A percentile compares a stretch with the other conserved stretches of the same genome.
Evolutionary conservation across 768 basidiomycete genomes (phyloP).

Genomic region (Leccinum imitatum): DNA sequence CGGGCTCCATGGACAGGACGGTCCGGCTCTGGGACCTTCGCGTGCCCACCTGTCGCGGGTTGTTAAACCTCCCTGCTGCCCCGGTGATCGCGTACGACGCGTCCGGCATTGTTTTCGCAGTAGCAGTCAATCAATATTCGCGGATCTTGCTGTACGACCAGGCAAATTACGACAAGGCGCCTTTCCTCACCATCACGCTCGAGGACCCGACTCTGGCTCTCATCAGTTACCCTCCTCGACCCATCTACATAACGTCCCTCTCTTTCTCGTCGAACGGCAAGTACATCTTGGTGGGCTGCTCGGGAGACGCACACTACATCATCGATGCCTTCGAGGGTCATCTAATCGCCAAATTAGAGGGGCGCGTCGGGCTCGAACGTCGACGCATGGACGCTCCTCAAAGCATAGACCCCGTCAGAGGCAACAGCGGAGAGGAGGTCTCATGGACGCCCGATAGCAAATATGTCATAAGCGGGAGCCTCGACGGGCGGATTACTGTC

Average conservation of each 20-base stretch:
- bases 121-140: constrained; percentile 78
- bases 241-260: constrained; percentile 88
- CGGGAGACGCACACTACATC: constrained; percentile 90
- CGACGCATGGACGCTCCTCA: constrained; percentile 48
- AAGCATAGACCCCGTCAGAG: constrained; percentile 68
- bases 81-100: constrained; percentile 86
- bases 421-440: constrained; percentile 91
- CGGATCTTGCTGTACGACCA: constrained; percentile 85
- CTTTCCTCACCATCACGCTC: constrained; percentile 81
- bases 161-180: constrained; percentile 86
- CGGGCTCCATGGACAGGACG: no score
- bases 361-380: constrained; percentile 80
- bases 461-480: constrained; percentile 80
- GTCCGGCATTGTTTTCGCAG: constrained; percentile 81
- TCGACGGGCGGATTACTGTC: constrained; percentile 79
- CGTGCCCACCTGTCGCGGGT: constrained; percentile 30
- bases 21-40: no score
- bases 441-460: constrained; percentile 94
- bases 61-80: constrained; percentile 68
- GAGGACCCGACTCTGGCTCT: constrained; percentile 75
- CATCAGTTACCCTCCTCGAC: constrained; percentile 82
- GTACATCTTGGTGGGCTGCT: constrained; percentile 89
- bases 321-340: constrained; percentile 88
- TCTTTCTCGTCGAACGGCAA: constrained; percentile 90
- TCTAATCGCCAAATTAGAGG: constrained; percentile 82